Percentiles rank a stretch among this genome's conserved stretches.
Conservation (phyloP, 2,329 filamentous ascomycete species). For the Tolypocladium nubicola region DNA sequence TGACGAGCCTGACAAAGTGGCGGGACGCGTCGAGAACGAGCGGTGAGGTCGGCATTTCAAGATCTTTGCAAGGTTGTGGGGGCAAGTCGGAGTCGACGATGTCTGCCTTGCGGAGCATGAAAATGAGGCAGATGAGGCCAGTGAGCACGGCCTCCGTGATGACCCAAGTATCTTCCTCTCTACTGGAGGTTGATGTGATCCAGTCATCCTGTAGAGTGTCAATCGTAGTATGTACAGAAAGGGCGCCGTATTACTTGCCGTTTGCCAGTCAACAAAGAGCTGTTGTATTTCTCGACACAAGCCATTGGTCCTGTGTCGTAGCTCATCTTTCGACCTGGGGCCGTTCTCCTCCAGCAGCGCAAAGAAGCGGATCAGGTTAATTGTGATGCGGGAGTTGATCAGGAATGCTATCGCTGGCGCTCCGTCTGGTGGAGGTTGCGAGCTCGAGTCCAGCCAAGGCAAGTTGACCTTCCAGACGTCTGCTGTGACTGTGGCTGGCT, state of each 20-base stretch:
- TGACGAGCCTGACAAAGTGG: background rate
- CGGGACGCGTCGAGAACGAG: background rate
- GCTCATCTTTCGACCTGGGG: background rate
- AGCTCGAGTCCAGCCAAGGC: constrained; percentile 16
- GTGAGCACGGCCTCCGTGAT: constrained; percentile 17
- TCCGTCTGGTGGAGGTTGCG: constrained; percentile 8
- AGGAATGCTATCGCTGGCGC: constrained; percentile 15
- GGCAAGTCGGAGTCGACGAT: background rate
- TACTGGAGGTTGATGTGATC: constrained; percentile 3
- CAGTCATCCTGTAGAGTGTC: background rate
- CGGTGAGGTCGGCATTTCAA: background rate
- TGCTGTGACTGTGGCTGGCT: constrained; percentile 15
- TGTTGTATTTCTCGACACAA: background rate
- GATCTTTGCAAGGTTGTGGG: background rate
- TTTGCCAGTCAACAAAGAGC: background rate
- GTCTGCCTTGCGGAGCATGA: constrained; percentile 20
- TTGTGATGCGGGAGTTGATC: constrained; percentile 15
- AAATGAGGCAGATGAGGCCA: constrained; percentile 19
- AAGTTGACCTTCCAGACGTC: constrained; percentile 20
- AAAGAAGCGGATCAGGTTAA: constrained; percentile 19
- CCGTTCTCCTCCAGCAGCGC: constrained; percentile 13
- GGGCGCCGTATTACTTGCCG: background rate
- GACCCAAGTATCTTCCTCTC: constrained; percentile 14
- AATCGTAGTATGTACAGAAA: background rate
- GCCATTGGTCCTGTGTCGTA: background rate